Evolutionary conservation across 129 eudicot genomes (phyloP), one percentile per base, ranked within the genome.

Genomic region (Helichrysum umbraculigerum): DNA sequence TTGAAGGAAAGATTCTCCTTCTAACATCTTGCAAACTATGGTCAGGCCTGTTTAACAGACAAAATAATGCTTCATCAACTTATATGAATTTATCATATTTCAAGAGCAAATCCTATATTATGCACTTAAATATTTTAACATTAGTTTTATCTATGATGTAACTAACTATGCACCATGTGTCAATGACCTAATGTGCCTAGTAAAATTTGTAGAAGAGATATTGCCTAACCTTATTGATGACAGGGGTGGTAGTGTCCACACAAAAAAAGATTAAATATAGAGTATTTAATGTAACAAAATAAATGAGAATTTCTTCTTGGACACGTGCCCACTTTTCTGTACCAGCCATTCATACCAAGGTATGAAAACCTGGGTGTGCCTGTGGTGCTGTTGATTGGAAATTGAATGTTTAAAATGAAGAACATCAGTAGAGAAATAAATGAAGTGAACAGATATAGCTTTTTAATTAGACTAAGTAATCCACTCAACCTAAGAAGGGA

Each of bases 1-100:
- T 92, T 76, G 78, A 82, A 42, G 98, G 96, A 79, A 92, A 92
- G 37, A 90, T 90, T 84, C 86, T 92, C 25, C 88, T 85, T 74
- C 92, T 83, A 20, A 92, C 82, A 81, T 88, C 92, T 81, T 90
- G 92, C 84, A 92, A 73, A 73, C 62, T 86, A 77, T 92, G 96
- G 79, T 92, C 98, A 35, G 90, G 96, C 98, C 96, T 92, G 94
- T 61, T 64, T 81, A 70, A 42, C 58, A 77, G 44, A 73, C 11
- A 10, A 33, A 68, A 34, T 75, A 65, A 4, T 33, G 21, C 62
- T 65, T 54, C 42, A 41, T 12, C 62, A 59, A 50, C 25, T 28
- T 20, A n/a, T 29, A 68, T 66, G 52, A 74, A 56, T 5, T 47
- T 12, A 14, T 76, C 56, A 66, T 51, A 29, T 62, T 75, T 32